Conservation (phyloP, 768 basidiomycete genomes). For the Kwoniella mangroviensis region DNA sequence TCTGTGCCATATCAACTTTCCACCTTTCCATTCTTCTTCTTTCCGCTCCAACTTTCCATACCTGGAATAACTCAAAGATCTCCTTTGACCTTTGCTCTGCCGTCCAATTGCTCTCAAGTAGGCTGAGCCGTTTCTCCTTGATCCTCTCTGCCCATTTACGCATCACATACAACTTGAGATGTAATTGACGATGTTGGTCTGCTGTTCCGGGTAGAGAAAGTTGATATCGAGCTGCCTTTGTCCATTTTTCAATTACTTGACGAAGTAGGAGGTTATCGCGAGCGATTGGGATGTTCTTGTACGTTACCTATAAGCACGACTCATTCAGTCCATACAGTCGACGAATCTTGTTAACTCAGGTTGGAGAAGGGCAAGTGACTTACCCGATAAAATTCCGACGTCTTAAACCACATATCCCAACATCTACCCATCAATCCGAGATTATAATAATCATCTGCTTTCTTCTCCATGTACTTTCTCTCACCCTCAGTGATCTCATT, state of each 20-base stretch:
- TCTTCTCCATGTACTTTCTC: slow-evolving; percentile 33
- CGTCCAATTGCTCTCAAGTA: slow-evolving; percentile 9
- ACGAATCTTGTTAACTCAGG: no score
- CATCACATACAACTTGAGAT: slow-evolving; percentile 26
- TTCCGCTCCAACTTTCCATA: slow-evolving; percentile 29
- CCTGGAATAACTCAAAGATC: slow-evolving; percentile 14
- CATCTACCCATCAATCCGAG: slow-evolving; percentile 50
- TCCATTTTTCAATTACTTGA: slow-evolving; percentile 43
- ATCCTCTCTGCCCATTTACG: slow-evolving; percentile 28
- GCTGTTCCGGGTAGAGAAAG: slow-evolving; percentile 40
- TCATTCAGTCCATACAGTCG: slow-evolving; percentile 10
- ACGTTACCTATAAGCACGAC: slow-evolving; percentile 20
- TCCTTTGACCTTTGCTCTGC: not conserved
- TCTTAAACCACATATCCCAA: slow-evolving; percentile 47
- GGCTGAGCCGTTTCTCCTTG: slow-evolving; percentile 18
- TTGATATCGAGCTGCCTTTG: slow-evolving; percentile 11
- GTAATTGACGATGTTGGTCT: slow-evolving; percentile 31
- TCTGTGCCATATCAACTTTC: slow-evolving; percentile 35
- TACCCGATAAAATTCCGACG: slow-evolving; percentile 39
- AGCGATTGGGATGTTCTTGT: slow-evolving; percentile 27
- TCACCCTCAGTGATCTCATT: slow-evolving; percentile 11
- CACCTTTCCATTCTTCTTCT: slow-evolving; percentile 31
- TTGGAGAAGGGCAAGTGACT: slow-evolving; percentile 7
- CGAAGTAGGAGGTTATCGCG: slow-evolving; percentile 44
- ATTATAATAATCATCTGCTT: slow-evolving; percentile 45